Evolutionary conservation across 495 filamentous ascomycete species (phyloP).

Genomic region (Xylaria flabelliformis): DNA sequence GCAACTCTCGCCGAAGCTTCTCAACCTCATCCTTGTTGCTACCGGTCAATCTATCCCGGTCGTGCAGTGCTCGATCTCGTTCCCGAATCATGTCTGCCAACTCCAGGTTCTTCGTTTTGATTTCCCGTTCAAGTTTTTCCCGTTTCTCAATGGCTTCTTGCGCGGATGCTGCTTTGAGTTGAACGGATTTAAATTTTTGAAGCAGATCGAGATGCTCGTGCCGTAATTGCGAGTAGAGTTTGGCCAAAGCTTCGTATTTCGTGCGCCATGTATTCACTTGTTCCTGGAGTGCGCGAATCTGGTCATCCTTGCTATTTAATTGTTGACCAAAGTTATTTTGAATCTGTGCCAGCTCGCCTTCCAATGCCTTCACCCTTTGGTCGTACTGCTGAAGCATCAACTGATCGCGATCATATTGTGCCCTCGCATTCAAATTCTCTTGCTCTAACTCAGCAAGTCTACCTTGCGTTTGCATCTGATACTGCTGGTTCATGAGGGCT

Average conservation of each 20-base stretch:
- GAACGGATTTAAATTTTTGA: constrained; percentile 93
- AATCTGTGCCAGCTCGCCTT: constrained; percentile 82
- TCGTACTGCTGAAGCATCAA: constrained; percentile 97
- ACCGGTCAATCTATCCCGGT: constrained; percentile 83
- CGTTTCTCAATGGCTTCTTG: constrained; percentile 95
- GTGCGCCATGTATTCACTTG: constrained; percentile 96
- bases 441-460: constrained; percentile 91
- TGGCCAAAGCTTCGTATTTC: constrained; percentile 96
- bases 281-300: constrained; percentile 89
- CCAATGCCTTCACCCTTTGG: constrained; percentile 87
- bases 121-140: constrained; percentile 93
- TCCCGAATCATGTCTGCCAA: constrained; percentile 98
- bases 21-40: constrained; percentile 92
- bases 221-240: constrained; percentile 94
- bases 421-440: constrained; percentile 91
- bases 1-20: constrained; percentile 95
- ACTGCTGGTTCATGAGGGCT: constrained; percentile 84
- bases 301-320: constrained; percentile 86
- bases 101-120: constrained; percentile 98
- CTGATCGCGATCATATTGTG: constrained; percentile 96
- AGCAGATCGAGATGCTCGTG: constrained; percentile 94
- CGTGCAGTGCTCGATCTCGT: constrained; percentile 91
- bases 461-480: constrained; percentile 89
- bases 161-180: constrained; percentile 93
- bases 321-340: constrained; percentile 86